Conservation (phyloP, 2,329 filamentous ascomycete genomes). For the Colletotrichum sp. region DNA sequence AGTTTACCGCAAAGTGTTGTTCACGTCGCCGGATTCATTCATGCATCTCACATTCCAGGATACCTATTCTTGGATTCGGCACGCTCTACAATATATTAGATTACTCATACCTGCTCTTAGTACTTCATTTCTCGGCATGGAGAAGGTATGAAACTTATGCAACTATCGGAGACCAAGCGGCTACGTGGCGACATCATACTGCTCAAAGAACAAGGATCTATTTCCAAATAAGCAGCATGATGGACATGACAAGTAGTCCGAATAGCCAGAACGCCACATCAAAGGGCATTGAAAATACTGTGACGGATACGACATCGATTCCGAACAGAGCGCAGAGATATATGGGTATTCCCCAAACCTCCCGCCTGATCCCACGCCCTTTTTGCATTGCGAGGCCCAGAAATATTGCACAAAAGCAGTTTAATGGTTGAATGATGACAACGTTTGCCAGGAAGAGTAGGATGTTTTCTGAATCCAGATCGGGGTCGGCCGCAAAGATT, state of each 20-base stretch:
- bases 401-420: not conserved
- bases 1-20: not conserved
- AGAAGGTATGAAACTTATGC: too few relatives aligned
- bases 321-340: not conserved
- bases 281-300: not conserved
- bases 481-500: not conserved
- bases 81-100: too few relatives aligned
- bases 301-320: not conserved
- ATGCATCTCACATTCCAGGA: too few relatives aligned
- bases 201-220: accelerated
- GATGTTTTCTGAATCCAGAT: not conserved
- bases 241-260: not conserved
- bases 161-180: not conserved
- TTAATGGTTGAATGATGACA: not conserved
- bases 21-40: accelerated
- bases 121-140: too few relatives aligned
- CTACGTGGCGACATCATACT: not conserved
- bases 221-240: accelerated
- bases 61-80: too few relatives aligned
- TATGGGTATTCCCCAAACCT: not conserved
- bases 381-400: not conserved
- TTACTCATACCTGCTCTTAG: not conserved
- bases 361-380: not conserved
- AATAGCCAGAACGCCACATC: not conserved
- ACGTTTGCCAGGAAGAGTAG: not conserved